Percentiles rank a stretch among this genome's conserved stretches.
Conservation (phyloP, 106 monocot species). For the Phalaenopsis aphrodite region DNA sequence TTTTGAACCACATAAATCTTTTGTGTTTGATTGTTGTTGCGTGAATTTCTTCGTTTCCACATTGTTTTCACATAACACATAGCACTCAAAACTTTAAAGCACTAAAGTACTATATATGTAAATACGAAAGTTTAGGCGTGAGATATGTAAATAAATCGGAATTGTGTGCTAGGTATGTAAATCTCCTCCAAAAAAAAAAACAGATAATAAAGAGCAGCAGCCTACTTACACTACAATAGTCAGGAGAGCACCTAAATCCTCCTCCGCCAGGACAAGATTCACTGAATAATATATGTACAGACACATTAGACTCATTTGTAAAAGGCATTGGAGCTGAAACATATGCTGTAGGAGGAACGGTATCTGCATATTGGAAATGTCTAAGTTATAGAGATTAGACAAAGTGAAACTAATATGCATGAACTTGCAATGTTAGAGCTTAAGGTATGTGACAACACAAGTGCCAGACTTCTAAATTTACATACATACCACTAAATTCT, state of each 20-base stretch:
- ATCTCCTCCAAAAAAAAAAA: neutral
- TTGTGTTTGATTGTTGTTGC: no score
- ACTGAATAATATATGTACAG: slow-evolving; percentile 55
- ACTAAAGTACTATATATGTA: no score
- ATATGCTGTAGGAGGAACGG: slow-evolving; percentile 77
- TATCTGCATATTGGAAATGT: slow-evolving; percentile 56
- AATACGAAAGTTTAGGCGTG: no score
- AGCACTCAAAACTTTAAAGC: no score
- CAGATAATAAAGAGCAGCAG: neutral
- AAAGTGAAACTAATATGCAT: neutral
- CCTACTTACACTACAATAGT: slow-evolving; percentile 75
- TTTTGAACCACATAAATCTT: no score
- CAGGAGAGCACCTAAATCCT: slow-evolving; percentile 62
- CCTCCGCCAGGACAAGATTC: slow-evolving; percentile 74
- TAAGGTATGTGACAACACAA: neutral
- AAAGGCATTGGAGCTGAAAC: slow-evolving; percentile 46
- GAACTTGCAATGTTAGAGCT: neutral
- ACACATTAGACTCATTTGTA: slow-evolving; percentile 67
- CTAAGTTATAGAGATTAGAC: slow-evolving; percentile 2
- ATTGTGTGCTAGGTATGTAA: no score
- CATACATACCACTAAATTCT: no score
- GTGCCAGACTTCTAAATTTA: neutral
- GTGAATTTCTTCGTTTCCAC: no score
- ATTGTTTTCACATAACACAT: no score
- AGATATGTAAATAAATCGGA: no score